Base-by-base conservation (phyloP, 2,329 filamentous ascomycete genomes). In the Dactylellina haptotyla region DNA sequence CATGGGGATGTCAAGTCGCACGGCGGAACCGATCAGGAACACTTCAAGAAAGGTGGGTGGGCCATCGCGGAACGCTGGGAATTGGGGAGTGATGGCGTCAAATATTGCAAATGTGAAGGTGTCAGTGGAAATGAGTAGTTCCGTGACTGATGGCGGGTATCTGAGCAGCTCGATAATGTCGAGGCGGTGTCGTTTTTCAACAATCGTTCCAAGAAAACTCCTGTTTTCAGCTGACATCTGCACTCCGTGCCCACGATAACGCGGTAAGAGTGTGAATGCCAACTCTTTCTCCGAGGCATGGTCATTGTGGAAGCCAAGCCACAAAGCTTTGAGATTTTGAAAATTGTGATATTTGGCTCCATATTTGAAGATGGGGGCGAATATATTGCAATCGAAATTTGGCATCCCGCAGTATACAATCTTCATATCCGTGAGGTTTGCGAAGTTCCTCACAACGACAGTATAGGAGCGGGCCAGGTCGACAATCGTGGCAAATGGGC, bases 371-470 rank as follows among this genome's bases (percentile, higher is more conserved):
- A 39, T 32, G 3, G 50, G 30, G 3, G 25, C 14, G 16, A 54
- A 54, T 2, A 54, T 10, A 20, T 37, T 54, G 16, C 50, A 54
- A n/a, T 54, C 50, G 18, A 37, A 54, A 9, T 54, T 32, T 8
- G 50, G 32, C 4, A 23, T 37, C 4, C 18, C 25, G 16, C 16
- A 6, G 18, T 20, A 37, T 23, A 23, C 50, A 8, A 54, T 54
- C 16, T 37, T 25, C 3, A 54, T 8, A 10, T n/a, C 50, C 16
- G 16, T 39, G 10, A 54, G 12, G 18, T 37, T 37, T n/a, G 50
- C 18, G 28, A 54, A 54, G 6, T 23, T 18, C 12, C 32, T 16
- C n/a, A 54, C 2, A 18, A 54, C 14, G 18, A 25, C 25, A 32
- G n/a, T 54, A 3, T 39, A 18, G 25, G 18, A 8, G 10, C 50